These are phyloP conservation scores for Eucalyptus guilfoylei DNA, from an alignment of 345 rosid genomes.

Conservation along the genomic window DNA sequence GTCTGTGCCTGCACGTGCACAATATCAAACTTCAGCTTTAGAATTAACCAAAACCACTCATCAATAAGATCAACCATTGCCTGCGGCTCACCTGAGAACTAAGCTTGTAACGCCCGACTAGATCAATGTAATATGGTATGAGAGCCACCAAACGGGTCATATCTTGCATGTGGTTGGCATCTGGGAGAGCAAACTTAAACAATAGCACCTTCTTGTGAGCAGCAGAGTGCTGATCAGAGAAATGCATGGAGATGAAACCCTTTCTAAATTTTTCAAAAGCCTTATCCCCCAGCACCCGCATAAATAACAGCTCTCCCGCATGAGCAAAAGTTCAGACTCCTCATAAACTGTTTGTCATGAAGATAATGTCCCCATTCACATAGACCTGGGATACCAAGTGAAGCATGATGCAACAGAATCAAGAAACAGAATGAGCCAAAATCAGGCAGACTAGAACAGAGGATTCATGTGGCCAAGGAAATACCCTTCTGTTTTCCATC, in stretches of 20 bases:
- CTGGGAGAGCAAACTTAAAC: slow-evolving; percentile 90
- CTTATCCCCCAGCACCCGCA: slow-evolving; percentile 91
- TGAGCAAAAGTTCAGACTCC: background rate
- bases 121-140: slow-evolving; percentile 84
- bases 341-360: background rate
- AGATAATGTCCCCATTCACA: background rate
- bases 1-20: slow-evolving; percentile 48
- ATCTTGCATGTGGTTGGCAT: slow-evolving; percentile 63
- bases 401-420: background rate
- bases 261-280: slow-evolving; percentile 78
- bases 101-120: slow-evolving; percentile 83
- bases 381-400: background rate
- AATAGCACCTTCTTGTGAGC: slow-evolving; percentile 71
- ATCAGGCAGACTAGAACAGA: background rate
- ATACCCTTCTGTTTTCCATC: background rate
- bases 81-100: slow-evolving; percentile 57
- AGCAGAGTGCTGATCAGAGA: slow-evolving; percentile 81
- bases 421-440: background rate
- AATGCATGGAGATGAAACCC: slow-evolving; percentile 89
- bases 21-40: background rate
- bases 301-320: background rate
- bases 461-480: background rate
- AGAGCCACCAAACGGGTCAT: slow-evolving; percentile 72
- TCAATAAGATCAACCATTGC: background rate
- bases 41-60: background rate